Percentiles rank a stretch among this genome's conserved stretches.
phyloP scores from a whole-genome alignment of 306 rosid species.

The Medicago ruthenica region DNA sequence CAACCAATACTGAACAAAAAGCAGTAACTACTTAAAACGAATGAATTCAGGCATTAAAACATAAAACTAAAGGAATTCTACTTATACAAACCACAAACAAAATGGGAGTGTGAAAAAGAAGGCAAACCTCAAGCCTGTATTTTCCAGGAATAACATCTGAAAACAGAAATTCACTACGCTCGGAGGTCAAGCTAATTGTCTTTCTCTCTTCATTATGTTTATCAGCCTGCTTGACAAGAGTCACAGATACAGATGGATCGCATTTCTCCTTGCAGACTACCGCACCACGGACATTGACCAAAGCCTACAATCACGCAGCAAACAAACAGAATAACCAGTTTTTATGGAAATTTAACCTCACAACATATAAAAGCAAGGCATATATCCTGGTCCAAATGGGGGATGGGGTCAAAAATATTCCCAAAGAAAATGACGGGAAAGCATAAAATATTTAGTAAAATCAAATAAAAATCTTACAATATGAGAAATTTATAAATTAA shows the following conservation, averaged over 20 bases:
- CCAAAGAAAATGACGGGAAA: slow-evolving; percentile 27
- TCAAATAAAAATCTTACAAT: slow-evolving; percentile 5
- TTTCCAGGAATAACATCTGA: slow-evolving; percentile 85
- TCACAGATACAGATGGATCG: slow-evolving; percentile 76
- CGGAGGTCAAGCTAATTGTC: slow-evolving; percentile 64
- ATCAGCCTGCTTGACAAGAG: slow-evolving; percentile 62
- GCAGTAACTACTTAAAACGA: slow-evolving; percentile 1
- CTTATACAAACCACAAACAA: slow-evolving; percentile 21
- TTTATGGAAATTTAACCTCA: not conserved
- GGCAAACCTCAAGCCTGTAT: slow-evolving; percentile 82
- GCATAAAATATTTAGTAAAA: slow-evolving; percentile 22
- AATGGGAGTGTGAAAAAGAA: slow-evolving; percentile 33
- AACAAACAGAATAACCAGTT: slow-evolving; percentile 30
- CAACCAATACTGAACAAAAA: slow-evolving; percentile 30
- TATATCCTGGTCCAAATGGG: slow-evolving; percentile 11
- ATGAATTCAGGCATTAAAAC: slow-evolving; percentile 29
- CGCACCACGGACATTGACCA: slow-evolving; percentile 79
- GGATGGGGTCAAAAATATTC: slow-evolving; percentile 24
- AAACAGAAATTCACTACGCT: slow-evolving; percentile 69
- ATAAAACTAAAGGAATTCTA: slow-evolving; percentile 26
- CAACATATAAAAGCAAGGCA: not conserved
- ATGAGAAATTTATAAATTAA: slow-evolving; percentile 17
- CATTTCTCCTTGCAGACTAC: slow-evolving; percentile 89
- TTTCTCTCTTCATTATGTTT: slow-evolving; percentile 62
- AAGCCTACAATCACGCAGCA: slow-evolving; percentile 62